A percentile compares a stretch with the other conserved stretches of the same genome.
These are phyloP conservation scores for Aurantiochytrium sp. DNA, from an alignment of 108 stramenopile species.

Conservation along the genomic window DNA sequence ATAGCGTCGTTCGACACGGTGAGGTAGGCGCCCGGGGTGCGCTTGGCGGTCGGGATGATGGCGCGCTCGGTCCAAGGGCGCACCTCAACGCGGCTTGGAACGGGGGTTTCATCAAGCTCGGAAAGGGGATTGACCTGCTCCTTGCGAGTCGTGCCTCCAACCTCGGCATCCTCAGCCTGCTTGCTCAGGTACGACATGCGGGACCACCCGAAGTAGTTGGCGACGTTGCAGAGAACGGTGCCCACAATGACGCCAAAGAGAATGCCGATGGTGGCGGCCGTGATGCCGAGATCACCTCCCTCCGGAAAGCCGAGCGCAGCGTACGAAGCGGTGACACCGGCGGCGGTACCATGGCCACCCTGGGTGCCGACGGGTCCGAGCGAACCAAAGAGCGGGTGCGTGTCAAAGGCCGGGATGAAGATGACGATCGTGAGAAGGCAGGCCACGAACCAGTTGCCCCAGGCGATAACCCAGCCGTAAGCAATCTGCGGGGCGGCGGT, in stretches of 20 bases:
- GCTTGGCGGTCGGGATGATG: background rate
- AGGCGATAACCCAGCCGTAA: background rate
- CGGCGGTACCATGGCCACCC: conserved; percentile 9
- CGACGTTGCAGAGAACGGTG: background rate
- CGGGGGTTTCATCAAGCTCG: too few relatives aligned
- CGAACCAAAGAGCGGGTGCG: background rate
- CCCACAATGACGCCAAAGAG: conserved; percentile 12
- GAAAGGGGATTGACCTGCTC: too few relatives aligned
- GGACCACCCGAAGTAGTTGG: background rate
- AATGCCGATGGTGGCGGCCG: background rate
- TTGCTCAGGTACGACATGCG: background rate
- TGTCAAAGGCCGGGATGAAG: background rate
- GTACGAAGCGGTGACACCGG: background rate
- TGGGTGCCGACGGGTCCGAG: background rate
- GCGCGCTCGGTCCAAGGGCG: background rate
- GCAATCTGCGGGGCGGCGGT: background rate
- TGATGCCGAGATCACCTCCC: conserved; percentile 7
- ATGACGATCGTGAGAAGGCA: background rate
- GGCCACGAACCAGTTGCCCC: conserved; percentile 6
- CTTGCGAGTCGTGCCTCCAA: background rate
- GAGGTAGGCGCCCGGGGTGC: background rate
- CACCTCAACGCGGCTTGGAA: background rate
- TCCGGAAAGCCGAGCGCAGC: background rate
- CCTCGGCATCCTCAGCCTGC: background rate
- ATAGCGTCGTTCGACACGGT: background rate